Evolutionary conservation across 805 yeast species (phyloP).

Genomic region (Metschnikowia lunata): DNA sequence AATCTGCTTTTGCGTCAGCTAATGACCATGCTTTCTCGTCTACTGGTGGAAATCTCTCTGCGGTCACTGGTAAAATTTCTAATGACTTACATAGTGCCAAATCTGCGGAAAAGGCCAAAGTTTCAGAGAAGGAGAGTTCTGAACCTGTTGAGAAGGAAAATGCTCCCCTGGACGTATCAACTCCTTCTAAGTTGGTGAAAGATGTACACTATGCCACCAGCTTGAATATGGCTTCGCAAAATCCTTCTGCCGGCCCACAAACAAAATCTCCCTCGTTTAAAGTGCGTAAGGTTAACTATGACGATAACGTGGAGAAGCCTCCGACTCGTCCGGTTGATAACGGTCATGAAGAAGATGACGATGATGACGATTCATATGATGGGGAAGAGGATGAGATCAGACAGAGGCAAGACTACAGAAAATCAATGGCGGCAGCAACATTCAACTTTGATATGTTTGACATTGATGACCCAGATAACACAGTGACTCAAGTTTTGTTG

Average conservation of each 20-base stretch:
- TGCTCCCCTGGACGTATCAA: no score
- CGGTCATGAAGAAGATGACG: slow-evolving; percentile 1
- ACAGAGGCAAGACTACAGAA: slow-evolving; percentile 42
- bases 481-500: slow-evolving; percentile 74
- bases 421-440: slow-evolving; percentile 48
- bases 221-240: neutral
- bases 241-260: slow-evolving; percentile 1
- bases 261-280: slow-evolving; percentile 12
- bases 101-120: no score
- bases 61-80: no score
- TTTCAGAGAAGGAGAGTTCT: no score
- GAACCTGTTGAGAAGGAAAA: no score
- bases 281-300: slow-evolving; percentile 15
- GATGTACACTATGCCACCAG: neutral
- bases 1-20: no score
- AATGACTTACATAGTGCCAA: no score
- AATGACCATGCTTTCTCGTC: no score
- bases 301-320: slow-evolving; percentile 4
- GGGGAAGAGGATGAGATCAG: slow-evolving; percentile 32
- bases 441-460: slow-evolving; percentile 75
- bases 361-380: slow-evolving; percentile 11
- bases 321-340: neutral
- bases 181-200: neutral
- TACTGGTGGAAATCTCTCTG: no score
- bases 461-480: slow-evolving; percentile 82